phyloP scores from a whole-genome alignment of 306 rosid species.

The Cucumis melo region DNA sequence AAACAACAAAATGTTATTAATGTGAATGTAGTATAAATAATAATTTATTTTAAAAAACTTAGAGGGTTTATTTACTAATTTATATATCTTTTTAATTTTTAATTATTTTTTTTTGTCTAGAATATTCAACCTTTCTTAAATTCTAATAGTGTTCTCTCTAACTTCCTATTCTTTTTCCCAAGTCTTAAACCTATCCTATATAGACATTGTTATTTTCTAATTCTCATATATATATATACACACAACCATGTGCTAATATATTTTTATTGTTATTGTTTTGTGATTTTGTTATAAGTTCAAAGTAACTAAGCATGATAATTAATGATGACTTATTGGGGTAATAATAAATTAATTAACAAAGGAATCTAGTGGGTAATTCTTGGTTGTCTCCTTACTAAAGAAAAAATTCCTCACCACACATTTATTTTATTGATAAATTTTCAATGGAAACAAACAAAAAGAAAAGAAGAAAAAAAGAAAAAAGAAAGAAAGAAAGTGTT shows the following conservation, averaged over 20 bases:
- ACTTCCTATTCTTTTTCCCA: too few species aligned
- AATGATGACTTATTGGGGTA: background rate
- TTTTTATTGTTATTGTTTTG: background rate
- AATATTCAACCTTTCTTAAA: too few species aligned
- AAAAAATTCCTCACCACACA: background rate
- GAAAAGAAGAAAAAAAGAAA: too few species aligned
- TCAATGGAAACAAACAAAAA: background rate
- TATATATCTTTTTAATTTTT: too few species aligned
- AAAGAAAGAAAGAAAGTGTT: background rate
- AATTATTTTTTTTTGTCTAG: too few species aligned
- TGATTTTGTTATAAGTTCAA: background rate
- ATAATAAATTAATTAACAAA: background rate
- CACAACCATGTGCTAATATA: background rate
- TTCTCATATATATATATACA: background rate
- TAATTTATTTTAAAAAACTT: too few species aligned
- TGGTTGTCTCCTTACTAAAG: background rate
- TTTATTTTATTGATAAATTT: background rate
- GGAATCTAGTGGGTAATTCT: background rate
- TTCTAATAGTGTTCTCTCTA: too few species aligned
- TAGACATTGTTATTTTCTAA: too few species aligned
- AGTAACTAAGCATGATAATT: background rate
- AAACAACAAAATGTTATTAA: too few species aligned
- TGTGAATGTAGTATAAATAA: too few species aligned
- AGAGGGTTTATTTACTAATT: too few species aligned
- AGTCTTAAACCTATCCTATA: background rate